phyloP scores from a whole-genome alignment of 2,329 filamentous ascomycete species.

The Fusarium staphyleae region DNA sequence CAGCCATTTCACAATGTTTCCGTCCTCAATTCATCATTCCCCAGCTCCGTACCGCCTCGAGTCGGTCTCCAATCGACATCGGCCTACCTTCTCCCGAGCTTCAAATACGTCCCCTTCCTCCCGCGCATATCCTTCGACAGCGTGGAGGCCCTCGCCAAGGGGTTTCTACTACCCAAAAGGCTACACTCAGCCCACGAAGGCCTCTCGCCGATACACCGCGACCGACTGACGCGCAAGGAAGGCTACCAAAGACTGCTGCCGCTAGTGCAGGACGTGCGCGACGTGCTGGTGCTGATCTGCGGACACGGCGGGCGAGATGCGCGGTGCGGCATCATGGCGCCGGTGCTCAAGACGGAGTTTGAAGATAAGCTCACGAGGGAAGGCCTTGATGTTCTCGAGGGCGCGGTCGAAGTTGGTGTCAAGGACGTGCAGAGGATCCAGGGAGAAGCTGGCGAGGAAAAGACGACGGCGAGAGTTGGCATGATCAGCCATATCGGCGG shows the following conservation, averaged over 20 bases:
- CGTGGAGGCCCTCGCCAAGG: conserved; percentile 66
- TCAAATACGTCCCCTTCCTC: conserved; percentile 79
- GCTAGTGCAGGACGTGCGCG: conserved; percentile 66
- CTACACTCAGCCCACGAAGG: conserved; percentile 68
- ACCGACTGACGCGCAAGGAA: conserved; percentile 58
- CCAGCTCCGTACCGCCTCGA: conserved; percentile 58
- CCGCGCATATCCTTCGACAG: conserved; percentile 66
- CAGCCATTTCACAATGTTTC: conserved; percentile 86
- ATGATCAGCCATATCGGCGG: conserved; percentile 82
- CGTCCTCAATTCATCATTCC: conserved; percentile 78
- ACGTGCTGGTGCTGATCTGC: conserved; percentile 84
- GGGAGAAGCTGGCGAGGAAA: conserved; percentile 13
- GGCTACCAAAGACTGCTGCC: conserved; percentile 60
- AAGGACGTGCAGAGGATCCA: conserved; percentile 29
- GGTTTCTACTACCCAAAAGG: conserved; percentile 68
- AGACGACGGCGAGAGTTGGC: conserved; percentile 65
- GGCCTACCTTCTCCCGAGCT: conserved; percentile 81
- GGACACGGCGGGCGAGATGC: conserved; percentile 83
- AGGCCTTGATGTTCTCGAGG: conserved; percentile 58
- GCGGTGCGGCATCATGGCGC: conserved; percentile 83
- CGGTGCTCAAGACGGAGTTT: conserved; percentile 76
- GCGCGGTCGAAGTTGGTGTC: conserved; percentile 49
- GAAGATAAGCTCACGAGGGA: conserved; percentile 60
- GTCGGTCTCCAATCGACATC: conserved; percentile 62
- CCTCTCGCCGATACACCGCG: conserved; percentile 64